Conservation (phyloP, 2,329 filamentous ascomycete species). For the Calonectria honghensis region DNA sequence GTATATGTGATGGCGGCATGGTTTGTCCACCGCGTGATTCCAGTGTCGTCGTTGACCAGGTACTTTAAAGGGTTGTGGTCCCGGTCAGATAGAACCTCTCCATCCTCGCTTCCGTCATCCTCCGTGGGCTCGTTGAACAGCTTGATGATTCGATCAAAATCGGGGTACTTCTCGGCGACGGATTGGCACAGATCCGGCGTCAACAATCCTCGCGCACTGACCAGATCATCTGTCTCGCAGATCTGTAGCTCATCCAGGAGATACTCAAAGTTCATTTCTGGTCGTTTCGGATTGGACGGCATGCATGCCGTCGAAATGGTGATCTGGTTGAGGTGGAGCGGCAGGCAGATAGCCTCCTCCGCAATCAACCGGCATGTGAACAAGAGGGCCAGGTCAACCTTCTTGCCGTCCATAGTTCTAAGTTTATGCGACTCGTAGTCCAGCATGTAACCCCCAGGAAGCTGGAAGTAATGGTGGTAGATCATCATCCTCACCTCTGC, state of each 20-base stretch:
- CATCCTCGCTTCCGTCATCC: constrained; percentile 4
- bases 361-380: constrained; percentile 9
- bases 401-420: background rate
- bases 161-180: constrained; percentile 6
- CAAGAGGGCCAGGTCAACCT: background rate
- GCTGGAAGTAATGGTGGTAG: constrained; percentile 5
- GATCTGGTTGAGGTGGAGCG: constrained; percentile 4
- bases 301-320: background rate
- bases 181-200: constrained; percentile 5
- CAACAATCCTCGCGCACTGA: constrained; percentile 2
- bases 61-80: constrained; percentile 20
- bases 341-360: background rate
- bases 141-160: constrained; percentile 14
- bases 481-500: constrained; percentile 17
- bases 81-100: background rate
- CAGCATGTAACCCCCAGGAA: constrained; percentile 6
- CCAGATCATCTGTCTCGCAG: constrained; percentile 17
- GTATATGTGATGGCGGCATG: constrained; percentile 15
- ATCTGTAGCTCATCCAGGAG: constrained; percentile 20
- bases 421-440: constrained; percentile 15
- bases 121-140: constrained; percentile 8
- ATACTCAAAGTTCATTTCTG: constrained; percentile 23
- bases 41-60: constrained; percentile 22
- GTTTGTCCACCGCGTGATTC: constrained; percentile 18
- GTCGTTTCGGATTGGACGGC: background rate